These are phyloP conservation scores for Apophysomyces sp. DNA, from an alignment of 371 early-diverging fungal species.

Conservation along the genomic window DNA sequence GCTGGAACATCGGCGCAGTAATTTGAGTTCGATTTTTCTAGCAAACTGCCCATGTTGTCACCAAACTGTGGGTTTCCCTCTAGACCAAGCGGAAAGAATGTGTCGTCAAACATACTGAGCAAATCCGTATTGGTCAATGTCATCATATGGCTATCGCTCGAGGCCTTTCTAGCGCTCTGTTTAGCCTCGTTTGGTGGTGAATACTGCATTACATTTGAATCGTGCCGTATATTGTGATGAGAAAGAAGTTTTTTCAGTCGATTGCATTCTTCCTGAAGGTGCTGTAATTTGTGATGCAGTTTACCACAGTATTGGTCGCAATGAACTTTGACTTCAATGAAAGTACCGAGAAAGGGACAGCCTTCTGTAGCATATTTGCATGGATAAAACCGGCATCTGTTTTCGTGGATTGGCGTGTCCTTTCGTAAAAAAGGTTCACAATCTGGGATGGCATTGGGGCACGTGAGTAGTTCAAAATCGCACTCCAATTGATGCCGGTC, in stretches of 20 bases:
- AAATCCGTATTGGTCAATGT: background rate
- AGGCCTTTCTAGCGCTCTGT: slow-evolving; percentile 3
- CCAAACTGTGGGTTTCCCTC: background rate
- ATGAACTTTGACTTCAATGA: slow-evolving; percentile 28
- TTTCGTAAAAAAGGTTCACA: slow-evolving; percentile 43
- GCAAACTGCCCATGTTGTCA: background rate
- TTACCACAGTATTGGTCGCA: slow-evolving; percentile 41
- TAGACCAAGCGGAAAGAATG: background rate
- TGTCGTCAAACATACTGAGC: background rate
- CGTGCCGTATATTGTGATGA: background rate
- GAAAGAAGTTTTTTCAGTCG: slow-evolving; percentile 17
- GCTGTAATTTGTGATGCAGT: slow-evolving; percentile 31
- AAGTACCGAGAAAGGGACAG: slow-evolving; percentile 39
- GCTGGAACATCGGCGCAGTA: slow-evolving; percentile 1
- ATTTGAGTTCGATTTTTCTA: background rate
- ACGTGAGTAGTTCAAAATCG: slow-evolving; percentile 32
- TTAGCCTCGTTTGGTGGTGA: background rate
- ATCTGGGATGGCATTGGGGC: slow-evolving; percentile 38
- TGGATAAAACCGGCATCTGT: slow-evolving; percentile 36
- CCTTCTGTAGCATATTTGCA: slow-evolving; percentile 41
- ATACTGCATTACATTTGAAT: background rate
- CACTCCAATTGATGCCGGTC: slow-evolving; percentile 32
- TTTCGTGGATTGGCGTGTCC: slow-evolving; percentile 32
- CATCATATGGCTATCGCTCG: background rate
- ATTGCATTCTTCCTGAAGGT: slow-evolving; percentile 34